A percentile compares a stretch with the other conserved stretches of the same genome.
Evolutionary conservation across 2,329 filamentous ascomycete species (phyloP).

Genomic region (Pseudohalonectria lignicola): DNA sequence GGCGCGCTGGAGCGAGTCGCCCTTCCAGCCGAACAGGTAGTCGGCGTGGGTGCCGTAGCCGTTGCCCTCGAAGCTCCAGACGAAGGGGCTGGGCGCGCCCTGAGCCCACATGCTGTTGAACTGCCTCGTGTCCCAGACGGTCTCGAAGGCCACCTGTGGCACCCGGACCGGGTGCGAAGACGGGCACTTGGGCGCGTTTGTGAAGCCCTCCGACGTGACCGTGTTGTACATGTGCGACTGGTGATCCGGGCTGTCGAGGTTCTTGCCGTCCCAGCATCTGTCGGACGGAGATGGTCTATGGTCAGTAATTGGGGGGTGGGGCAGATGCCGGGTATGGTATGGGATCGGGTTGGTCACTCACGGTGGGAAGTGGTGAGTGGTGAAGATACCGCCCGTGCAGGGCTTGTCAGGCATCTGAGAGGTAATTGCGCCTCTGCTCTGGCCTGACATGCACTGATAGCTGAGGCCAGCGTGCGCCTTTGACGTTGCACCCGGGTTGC

Average conservation of each 20-base stretch:
- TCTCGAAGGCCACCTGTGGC: constrained; percentile 10
- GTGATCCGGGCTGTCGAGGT: constrained; percentile 43
- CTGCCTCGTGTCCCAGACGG: constrained; percentile 20
- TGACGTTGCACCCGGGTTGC: constrained; percentile 5
- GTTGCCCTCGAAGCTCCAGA: constrained; percentile 15
- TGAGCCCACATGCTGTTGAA: constrained; percentile 17
- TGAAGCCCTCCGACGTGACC: constrained; percentile 11
- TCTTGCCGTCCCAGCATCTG: constrained; percentile 48
- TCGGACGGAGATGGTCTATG: constrained; percentile 14
- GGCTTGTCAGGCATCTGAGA: constrained; percentile 7
- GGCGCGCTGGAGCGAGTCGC: constrained; percentile 17
- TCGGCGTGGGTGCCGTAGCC: constrained; percentile 20
- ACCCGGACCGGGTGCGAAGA: constrained; percentile 8
- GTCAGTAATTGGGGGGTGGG: too few species aligned
- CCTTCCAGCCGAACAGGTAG: constrained; percentile 21
- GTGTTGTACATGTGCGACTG: constrained; percentile 20
- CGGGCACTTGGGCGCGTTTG: constrained; percentile 10
- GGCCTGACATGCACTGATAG: constrained; percentile 9
- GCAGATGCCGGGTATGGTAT: too few species aligned
- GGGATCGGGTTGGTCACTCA: constrained; percentile 1
- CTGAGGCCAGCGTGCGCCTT: constrained; percentile 7
- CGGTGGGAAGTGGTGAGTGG: constrained; percentile 12
- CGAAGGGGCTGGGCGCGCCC: constrained; percentile 13
- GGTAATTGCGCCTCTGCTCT: constrained; percentile 6
- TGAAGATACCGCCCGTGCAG: constrained; percentile 10